Evolutionary conservation across 805 yeast genomes (phyloP), one percentile per base, ranked within the genome.

Genomic region (Danielia reshetovae): DNA sequence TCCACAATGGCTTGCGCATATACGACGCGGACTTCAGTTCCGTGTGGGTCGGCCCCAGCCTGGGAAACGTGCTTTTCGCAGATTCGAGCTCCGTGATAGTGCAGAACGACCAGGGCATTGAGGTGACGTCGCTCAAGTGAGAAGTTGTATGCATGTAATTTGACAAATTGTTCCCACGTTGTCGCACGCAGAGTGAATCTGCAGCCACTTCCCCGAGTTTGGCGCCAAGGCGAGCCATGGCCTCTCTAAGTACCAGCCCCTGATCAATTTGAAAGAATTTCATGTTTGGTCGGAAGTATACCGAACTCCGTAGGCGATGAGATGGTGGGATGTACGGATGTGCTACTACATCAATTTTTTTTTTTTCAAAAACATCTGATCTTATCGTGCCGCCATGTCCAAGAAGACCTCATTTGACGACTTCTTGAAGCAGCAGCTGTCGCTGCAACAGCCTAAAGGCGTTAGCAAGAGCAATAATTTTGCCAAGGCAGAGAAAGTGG

Each of bases 381-480:
- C 25, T 29, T 17, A 29, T 14, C 21, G 21, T 22, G 25, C 29
- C 34, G 15, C 21, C 28, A 57, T 57, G 62, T 50, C 60, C 31
- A 51, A 52, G 40, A 52, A 62, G 47, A 29, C 32, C 41, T 69
- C 78, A 10, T 72, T 72, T 47, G 79, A 75, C 38, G 80, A 74
- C 38, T 75, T 63, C 51, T 51, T 73, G 44, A 72, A 68, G 56
- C 60, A 61, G 50, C 76, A 72, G 54, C 62, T 42, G 27, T 41
- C 34, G 39, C 47, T 42, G 32, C 64, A 53, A 42, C 55, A 39
- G 36, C 60, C 57, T 21, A 58, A 58, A 39, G 66, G 16, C 37
- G 43, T 42, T 19, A 32, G 40, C 36, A 46, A 39, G 23, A 32
- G 33, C 26, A 35, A 27, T 14, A 17, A 14, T 12, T 7, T 22